Percentiles rank a stretch among this genome's conserved stretches.
These are phyloP conservation scores for Populus tomentosa DNA, from an alignment of 441 rosid species.

Conservation along the genomic window DNA sequence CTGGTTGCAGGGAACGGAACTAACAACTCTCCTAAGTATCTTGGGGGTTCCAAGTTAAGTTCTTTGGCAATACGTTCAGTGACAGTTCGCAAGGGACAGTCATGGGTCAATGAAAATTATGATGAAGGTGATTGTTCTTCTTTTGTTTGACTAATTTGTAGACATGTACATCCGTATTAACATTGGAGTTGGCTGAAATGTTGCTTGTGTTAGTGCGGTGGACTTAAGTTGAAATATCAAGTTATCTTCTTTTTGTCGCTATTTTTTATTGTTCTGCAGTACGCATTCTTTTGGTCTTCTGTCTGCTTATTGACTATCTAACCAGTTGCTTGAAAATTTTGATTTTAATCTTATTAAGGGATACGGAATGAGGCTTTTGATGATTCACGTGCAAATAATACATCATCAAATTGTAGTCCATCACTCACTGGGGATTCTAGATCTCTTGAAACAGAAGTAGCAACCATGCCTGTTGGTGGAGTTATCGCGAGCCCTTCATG, in stretches of 20 bases:
- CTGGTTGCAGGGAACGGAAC: conserved; percentile 64
- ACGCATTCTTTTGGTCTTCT: conserved; percentile 1
- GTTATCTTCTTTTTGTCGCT: not conserved
- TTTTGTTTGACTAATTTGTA: conserved; percentile 5
- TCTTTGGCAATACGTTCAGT: conserved; percentile 75
- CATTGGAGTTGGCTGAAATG: not conserved
- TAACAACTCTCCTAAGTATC: conserved; percentile 66
- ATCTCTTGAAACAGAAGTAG: conserved; percentile 62
- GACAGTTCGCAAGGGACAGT: conserved; percentile 79
- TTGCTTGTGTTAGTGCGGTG: not conserved
- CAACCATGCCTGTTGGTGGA: conserved; percentile 45
- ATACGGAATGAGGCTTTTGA: conserved; percentile 66
- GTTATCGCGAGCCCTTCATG: conserved; percentile 39
- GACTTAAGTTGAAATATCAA: not conserved
- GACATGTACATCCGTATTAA: not conserved
- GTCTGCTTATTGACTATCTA: not conserved
- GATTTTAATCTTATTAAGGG: conserved; percentile 44
- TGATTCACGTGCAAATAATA: conserved; percentile 56
- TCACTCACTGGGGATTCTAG: conserved; percentile 45
- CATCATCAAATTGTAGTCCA: conserved; percentile 47
- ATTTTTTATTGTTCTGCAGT: not conserved
- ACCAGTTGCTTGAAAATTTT: conserved; percentile 17
- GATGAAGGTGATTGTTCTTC: conserved; percentile 65
- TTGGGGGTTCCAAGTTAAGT: conserved; percentile 80
- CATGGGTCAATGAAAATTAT: conserved; percentile 79